Evolutionary conservation across 2,329 filamentous ascomycete genomes (phyloP), one percentile per base, ranked within the genome.

Genomic region (Cladophialophora immunda): DNA sequence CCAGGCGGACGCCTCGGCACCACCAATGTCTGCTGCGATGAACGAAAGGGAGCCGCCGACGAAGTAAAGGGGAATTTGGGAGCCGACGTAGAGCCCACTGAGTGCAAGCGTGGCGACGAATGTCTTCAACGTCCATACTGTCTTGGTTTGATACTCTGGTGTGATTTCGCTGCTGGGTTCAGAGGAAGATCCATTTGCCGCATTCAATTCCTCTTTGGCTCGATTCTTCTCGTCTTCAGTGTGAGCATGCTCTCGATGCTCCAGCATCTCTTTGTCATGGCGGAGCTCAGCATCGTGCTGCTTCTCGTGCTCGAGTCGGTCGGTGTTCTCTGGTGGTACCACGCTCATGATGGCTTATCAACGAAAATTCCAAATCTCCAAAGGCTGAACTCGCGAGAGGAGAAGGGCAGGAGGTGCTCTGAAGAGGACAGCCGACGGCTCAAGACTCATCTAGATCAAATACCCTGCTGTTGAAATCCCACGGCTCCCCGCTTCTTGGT

Each of bases 61-160:
- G 45, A 70, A 70, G 41, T 70, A 70, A 15, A 70, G 66, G 17
- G 66, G 66, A 27, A 70, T 70, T 52, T 70, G 68, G 7, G 68
- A 70, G 27, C 68, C 68, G 19, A 64, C 62, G 45, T 64, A 64
- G 54, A 64, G 62, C 34, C 58, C 64, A 6, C 47, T 57, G 17
- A 66, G 59, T 8, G 58, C 58, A 11, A 62, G 34, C 3, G 64
- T 66, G 22, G 64, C 64, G 17, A 66, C 30, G 58, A 66, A 58
- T 17, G 64, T 62, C 22, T 52, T 63, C 25, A 62, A 36, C 5
- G 64, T 66, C 64, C 64, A 66, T n/a, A 66, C 64, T 4, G 64
- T 66, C 27, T 62, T 58, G 22, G 64, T 62, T 54, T 66, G 58
- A 22, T 62, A 62, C 56, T 62, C 58, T 8, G 57, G 58, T 15